These are phyloP conservation scores for Amanita jacksonii DNA, from an alignment of 768 basidiomycete species.

Conservation along the genomic window DNA sequence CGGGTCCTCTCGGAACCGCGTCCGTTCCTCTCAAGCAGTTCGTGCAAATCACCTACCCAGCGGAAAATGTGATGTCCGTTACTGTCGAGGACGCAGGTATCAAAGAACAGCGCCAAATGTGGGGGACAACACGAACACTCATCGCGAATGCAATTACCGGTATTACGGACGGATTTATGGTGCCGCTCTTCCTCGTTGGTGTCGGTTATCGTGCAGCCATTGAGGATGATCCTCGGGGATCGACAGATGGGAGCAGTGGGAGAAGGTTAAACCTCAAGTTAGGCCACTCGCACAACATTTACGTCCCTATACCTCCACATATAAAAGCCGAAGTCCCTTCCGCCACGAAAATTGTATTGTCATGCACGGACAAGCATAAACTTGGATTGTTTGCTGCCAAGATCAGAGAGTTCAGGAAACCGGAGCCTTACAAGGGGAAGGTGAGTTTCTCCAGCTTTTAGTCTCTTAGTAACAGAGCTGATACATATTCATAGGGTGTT, in stretches of 20 bases:
- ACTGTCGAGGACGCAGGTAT: conserved; percentile 56
- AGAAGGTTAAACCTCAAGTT: conserved; percentile 83
- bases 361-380: conserved; percentile 80
- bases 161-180: conserved; percentile 79
- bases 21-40: conserved; percentile 37
- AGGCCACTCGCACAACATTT: conserved; percentile 84
- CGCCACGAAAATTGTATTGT: conserved; percentile 77
- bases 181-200: conserved; percentile 84
- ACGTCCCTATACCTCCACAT: conserved; percentile 70
- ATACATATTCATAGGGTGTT: conserved; percentile 52
- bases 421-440: conserved; percentile 98
- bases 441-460: conserved; percentile 34
- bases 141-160: conserved; percentile 86
- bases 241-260: conserved; percentile 45
- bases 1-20: conserved; percentile 38
- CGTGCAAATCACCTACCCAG: conserved; percentile 34
- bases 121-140: conserved; percentile 91
- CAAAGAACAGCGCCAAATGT: conserved; percentile 80
- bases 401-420: conserved; percentile 75
- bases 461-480: conserved; percentile 1
- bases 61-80: conserved; percentile 30
- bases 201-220: conserved; percentile 88
- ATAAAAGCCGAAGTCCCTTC: conserved; percentile 74
- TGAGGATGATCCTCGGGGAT: conserved; percentile 69
- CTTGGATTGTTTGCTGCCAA: conserved; percentile 85